phyloP scores from a whole-genome alignment of 495 filamentous ascomycete species.

The Alectoria sarmentosa region DNA sequence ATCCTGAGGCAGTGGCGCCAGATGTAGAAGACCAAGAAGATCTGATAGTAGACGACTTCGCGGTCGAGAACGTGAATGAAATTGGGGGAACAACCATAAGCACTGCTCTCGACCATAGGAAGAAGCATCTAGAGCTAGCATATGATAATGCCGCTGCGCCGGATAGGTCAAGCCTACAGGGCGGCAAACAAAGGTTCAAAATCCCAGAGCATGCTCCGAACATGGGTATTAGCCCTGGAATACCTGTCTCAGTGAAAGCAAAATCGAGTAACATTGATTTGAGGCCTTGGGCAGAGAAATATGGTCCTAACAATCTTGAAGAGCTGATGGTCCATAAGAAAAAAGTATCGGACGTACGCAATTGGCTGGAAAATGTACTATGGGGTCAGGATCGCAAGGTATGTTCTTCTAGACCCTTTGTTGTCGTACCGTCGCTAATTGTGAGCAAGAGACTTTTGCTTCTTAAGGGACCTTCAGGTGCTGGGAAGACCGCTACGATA shows the following conservation, averaged over 20 bases:
- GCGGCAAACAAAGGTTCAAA: constrained; percentile 23
- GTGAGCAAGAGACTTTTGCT: constrained; percentile 64
- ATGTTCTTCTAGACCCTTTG: constrained; percentile 15
- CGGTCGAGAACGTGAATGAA: constrained; percentile 26
- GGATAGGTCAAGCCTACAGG: background rate
- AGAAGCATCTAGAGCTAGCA: constrained; percentile 16
- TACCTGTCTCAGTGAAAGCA: background rate
- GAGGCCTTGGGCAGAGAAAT: constrained; percentile 81
- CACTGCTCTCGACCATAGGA: constrained; percentile 20
- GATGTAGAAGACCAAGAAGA: constrained; percentile 32
- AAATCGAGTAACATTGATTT: constrained; percentile 16
- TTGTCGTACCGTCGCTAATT: constrained; percentile 8
- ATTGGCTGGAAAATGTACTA: constrained; percentile 72
- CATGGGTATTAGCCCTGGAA: background rate
- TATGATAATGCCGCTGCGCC: background rate
- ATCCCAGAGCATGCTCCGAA: background rate
- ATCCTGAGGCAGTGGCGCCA: background rate
- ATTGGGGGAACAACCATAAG: constrained; percentile 19
- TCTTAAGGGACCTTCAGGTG: constrained; percentile 85
- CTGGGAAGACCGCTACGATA: constrained; percentile 86
- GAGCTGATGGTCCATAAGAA: constrained; percentile 89
- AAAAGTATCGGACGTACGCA: constrained; percentile 80
- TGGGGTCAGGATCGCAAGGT: constrained; percentile 45
- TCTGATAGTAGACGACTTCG: constrained; percentile 37
- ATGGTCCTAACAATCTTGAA: constrained; percentile 60